These are phyloP conservation scores for Lasiosphaeris hirsuta DNA, from an alignment of 495 filamentous ascomycete genomes.

Conservation along the genomic window DNA sequence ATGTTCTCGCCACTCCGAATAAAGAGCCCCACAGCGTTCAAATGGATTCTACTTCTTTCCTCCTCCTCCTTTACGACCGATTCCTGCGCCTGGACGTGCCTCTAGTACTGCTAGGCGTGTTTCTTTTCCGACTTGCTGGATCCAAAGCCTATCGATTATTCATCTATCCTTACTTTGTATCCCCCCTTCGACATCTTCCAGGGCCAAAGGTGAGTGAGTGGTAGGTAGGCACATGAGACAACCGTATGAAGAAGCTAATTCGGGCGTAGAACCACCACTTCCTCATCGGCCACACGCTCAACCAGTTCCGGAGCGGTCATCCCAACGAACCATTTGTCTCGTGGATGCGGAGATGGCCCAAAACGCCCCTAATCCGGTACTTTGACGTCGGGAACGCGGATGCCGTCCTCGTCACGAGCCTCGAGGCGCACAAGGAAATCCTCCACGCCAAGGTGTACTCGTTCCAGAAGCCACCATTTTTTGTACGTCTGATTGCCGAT, in stretches of 20 bases:
- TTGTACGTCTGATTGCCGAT: constrained; percentile 28
- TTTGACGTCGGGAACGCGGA: constrained; percentile 32
- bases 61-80: too few relatives aligned
- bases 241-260: too few relatives aligned
- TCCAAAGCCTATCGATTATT: constrained; percentile 21
- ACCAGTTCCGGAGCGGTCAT: neutral
- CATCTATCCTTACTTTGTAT: constrained; percentile 21
- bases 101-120: too few relatives aligned
- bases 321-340: constrained; percentile 8
- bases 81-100: too few relatives aligned
- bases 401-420: constrained; percentile 33
- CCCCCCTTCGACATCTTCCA: constrained; percentile 23
- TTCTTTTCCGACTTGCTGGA: too few relatives aligned
- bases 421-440: constrained; percentile 34
- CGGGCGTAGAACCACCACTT: neutral
- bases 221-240: neutral
- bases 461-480: constrained; percentile 35
- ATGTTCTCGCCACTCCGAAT: too few relatives aligned
- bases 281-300: neutral
- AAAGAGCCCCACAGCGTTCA: too few relatives aligned
- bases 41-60: too few relatives aligned
- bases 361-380: constrained; percentile 38
- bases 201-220: constrained; percentile 17
- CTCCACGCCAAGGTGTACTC: constrained; percentile 33
- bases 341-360: constrained; percentile 33